Evolutionary conservation across 2,329 filamentous ascomycete genomes (phyloP), one percentile per base, ranked within the genome.

Genomic region (Setomelanomma holmii): DNA sequence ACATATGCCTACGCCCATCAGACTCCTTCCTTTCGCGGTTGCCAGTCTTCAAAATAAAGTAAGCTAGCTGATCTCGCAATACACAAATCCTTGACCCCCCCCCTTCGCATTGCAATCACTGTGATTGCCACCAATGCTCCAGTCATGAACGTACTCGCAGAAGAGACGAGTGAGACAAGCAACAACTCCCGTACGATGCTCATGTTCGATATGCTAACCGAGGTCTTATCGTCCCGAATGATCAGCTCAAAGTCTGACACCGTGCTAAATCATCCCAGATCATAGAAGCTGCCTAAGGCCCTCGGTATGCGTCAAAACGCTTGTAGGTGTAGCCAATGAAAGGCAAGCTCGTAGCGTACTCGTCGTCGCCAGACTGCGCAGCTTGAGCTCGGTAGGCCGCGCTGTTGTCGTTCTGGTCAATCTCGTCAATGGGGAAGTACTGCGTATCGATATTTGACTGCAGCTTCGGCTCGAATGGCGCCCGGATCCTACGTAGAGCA

Each of bases 321-420:
- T 98, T 99, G 82, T 97, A 99, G 7, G 95, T 96, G 77, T 96
- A 96, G 30, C 91, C 91, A 67, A 96, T 95, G 75, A 96, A 99
- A 3, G 95, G 95, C 78, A 99, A 79, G 78, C 90, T 96, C 86
- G 97, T 93, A 3, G 93, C 91, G 59, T 91, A 88, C 73, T 96
- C 90, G 64, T 93, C 90, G 8, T 79, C 79, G 63, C 83, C 82
- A 45, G 86, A 86, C 67, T 87, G 83, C 55, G 89, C 87, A 43
- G 90, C 91, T 76, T 96, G 90, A 17, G 90, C 90, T 73, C 91
- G 90, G 68, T 96, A 84, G 61, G 90, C 84, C 20, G 92, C 95
- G 49, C 90, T 91, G 60, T 92, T 96, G 75, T 97, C 93, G 49
- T 92, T 93, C 80, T 98, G 93, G 67, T 96, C 92, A 71, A 99